These are phyloP conservation scores for Globisporangium uncinulatum DNA, from an alignment of 352 stramenopile species.

Conservation along the genomic window DNA sequence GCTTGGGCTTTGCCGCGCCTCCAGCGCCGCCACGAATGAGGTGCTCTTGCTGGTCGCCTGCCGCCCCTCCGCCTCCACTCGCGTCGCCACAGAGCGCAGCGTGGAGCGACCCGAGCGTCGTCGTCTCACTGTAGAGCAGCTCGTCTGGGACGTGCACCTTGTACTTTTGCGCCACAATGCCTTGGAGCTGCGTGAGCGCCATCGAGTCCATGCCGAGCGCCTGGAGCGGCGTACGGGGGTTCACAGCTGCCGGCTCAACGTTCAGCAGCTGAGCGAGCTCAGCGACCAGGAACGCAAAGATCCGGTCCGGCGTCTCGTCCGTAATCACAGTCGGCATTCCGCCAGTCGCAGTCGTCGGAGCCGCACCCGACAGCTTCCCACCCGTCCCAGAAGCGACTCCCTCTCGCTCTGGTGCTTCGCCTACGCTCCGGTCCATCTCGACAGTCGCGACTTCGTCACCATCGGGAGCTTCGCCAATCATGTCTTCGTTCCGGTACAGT, in stretches of 20 bases:
- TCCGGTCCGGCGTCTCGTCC: conserved; percentile 38
- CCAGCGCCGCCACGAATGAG: conserved; percentile 16
- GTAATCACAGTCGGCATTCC: conserved; percentile 49
- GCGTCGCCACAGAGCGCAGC: conserved; percentile 42
- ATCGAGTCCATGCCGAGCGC: conserved; percentile 92
- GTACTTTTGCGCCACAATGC: conserved; percentile 88
- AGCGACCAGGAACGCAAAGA: conserved; percentile 47
- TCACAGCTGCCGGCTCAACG: conserved; percentile 41
- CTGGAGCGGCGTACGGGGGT: conserved; percentile 52
- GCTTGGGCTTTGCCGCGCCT: conserved; percentile 35
- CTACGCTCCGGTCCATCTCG: conserved; percentile 23
- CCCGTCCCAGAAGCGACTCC: not conserved
- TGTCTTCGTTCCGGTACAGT: conserved; percentile 78
- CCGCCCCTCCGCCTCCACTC: conserved; percentile 9
- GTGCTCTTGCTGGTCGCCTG: conserved; percentile 16
- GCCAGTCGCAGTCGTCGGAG: conserved; percentile 2
- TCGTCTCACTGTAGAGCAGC: conserved; percentile 89
- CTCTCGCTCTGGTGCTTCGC: conserved; percentile 22
- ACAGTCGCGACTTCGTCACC: conserved; percentile 22
- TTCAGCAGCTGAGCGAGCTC: conserved; percentile 61
- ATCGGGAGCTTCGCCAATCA: conserved; percentile 46
- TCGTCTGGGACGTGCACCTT: conserved; percentile 89
- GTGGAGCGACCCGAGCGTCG: conserved; percentile 82
- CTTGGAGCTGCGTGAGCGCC: conserved; percentile 93
- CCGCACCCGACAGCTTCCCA: conserved; percentile 13